Base-by-base conservation (phyloP, 257 asterid genomes). In the Craterostigma plantagineum region DNA sequence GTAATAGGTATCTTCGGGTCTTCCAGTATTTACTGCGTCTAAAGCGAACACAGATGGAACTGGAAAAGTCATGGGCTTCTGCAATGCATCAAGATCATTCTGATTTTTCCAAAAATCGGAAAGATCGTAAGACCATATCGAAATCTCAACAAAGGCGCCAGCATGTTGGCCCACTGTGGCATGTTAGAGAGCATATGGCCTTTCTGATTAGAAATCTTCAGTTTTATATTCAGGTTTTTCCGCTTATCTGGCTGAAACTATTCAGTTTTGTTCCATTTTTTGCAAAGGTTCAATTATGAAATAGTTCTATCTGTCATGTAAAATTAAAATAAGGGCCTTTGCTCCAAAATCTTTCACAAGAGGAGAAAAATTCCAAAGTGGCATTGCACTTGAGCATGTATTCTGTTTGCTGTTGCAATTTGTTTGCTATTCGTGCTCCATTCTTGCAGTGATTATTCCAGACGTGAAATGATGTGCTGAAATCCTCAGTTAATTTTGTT, bases 61-160 rank as follows among this genome's bases (percentile, higher is more conserved):
- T 90, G 70, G 99, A 90, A 57, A 90, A 90, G 65, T 73, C 91
- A 23, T 83, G 99, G 99, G 99, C 94, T 59, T 75, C 81, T 58
- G 92, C 85, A 12, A 90, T 83, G 96, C 77, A 73, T 64, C 92
- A 75, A 69, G 95, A 84, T 57, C 94, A 79, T 64, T 67, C 77
- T 48, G 87, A 90, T 56, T 72, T 77, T 58, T 75, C 87, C 46
- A 75, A 65, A 54, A 62, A 56, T 45, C 82, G 66, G 10, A 65
- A 50, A 43, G 76, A 76, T 38, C 44, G 58, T 38, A 48, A 38
- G 48, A 60, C 63, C 57, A 63, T 64, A 58, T 67, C 72, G 41
- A 53, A 54, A 57, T 63, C 87, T 42, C 93, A 75, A 52, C 93
- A 70, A 69, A 75, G 74, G 41, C 72, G 82, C 34, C 94, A 81